Conservation (phyloP, 2,329 filamentous ascomycete genomes). For the Alternaria brassicae region DNA sequence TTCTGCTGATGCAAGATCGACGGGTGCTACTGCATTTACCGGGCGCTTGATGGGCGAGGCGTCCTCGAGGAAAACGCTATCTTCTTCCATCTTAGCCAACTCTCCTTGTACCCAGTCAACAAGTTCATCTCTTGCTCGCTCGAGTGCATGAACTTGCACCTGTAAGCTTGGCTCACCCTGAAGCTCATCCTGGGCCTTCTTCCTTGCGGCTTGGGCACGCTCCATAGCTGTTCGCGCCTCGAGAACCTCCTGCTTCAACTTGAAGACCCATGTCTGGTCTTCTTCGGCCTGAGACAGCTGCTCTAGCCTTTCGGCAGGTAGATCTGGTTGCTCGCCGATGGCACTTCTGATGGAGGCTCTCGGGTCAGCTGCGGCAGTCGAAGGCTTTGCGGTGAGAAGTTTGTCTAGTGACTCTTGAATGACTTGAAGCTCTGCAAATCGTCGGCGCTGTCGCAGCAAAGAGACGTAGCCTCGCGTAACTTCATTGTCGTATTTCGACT, state of each 20-base stretch:
- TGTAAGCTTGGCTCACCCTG: conserved; percentile 21
- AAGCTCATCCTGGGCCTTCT: conserved; percentile 20
- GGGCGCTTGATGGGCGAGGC: conserved; percentile 42
- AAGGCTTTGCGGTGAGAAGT: conserved; percentile 47
- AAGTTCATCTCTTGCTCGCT: conserved; percentile 57
- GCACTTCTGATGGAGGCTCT: conserved; percentile 34
- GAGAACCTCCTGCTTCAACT: conserved; percentile 51
- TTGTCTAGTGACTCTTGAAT: conserved; percentile 56
- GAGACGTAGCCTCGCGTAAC: conserved; percentile 49
- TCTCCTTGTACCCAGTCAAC: conserved; percentile 61
- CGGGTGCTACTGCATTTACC: not conserved
- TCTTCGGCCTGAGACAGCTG: conserved; percentile 27
- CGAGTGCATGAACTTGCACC: conserved; percentile 51
- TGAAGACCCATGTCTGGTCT: conserved; percentile 40
- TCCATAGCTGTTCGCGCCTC: conserved; percentile 46
- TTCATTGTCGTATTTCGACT: conserved; percentile 42
- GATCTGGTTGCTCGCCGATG: conserved; percentile 48
- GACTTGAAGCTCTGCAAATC: conserved; percentile 56
- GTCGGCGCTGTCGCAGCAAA: conserved; percentile 56
- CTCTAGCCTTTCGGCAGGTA: conserved; percentile 45
- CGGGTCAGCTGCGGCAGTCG: conserved; percentile 34
- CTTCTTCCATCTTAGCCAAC: conserved; percentile 52
- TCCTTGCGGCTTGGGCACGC: conserved; percentile 31
- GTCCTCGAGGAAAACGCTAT: conserved; percentile 45
- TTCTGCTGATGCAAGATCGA: conserved; percentile 34